A percentile compares a stretch with the other conserved stretches of the same genome.
phyloP scores from a whole-genome alignment of 768 basidiomycete genomes.

The Xerocomellus intermedius region DNA sequence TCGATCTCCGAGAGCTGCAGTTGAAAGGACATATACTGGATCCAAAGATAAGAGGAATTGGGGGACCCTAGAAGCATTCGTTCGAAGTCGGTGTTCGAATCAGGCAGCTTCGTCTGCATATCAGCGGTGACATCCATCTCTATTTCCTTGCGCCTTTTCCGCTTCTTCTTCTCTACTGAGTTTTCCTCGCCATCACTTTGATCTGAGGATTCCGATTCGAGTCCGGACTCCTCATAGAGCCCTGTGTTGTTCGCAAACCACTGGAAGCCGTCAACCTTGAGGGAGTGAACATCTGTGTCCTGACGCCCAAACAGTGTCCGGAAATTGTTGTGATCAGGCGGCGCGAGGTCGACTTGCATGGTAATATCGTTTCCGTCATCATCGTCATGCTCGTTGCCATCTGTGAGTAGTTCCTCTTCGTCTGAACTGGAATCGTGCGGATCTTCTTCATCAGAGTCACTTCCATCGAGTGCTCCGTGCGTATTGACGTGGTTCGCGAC shows the following conservation, averaged over 20 bases:
- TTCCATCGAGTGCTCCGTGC: conserved; percentile 21
- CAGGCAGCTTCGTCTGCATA: conserved; percentile 80
- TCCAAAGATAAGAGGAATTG: conserved; percentile 97
- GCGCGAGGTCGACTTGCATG: conserved; percentile 20
- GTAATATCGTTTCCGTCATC: conserved; percentile 16
- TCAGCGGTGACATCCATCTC: conserved; percentile 84
- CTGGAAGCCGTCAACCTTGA: conserved; percentile 66
- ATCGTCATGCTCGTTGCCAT: conserved; percentile 12
- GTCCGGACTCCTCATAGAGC: conserved; percentile 37
- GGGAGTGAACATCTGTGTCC: conserved; percentile 28
- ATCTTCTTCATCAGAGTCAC: conserved; percentile 10
- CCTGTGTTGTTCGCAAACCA: conserved; percentile 53
- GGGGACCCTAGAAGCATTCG: conserved; percentile 89
- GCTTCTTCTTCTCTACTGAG: conserved; percentile 52
- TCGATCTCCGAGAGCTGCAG: conserved; percentile 95
- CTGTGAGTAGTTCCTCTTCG: conserved; percentile 21
- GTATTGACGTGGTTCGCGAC: conserved; percentile 30
- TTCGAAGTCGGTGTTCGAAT: conserved; percentile 94
- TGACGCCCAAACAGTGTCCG: not conserved
- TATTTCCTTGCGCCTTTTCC: conserved; percentile 65
- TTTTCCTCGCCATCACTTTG: conserved; percentile 34
- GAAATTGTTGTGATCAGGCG: not conserved
- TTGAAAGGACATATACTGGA: conserved; percentile 99
- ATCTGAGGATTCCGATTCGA: conserved; percentile 42
- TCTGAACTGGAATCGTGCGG: conserved; percentile 8